Evolutionary conservation across 805 yeast genomes (phyloP).

Genomic region (Candida patagonica): DNA sequence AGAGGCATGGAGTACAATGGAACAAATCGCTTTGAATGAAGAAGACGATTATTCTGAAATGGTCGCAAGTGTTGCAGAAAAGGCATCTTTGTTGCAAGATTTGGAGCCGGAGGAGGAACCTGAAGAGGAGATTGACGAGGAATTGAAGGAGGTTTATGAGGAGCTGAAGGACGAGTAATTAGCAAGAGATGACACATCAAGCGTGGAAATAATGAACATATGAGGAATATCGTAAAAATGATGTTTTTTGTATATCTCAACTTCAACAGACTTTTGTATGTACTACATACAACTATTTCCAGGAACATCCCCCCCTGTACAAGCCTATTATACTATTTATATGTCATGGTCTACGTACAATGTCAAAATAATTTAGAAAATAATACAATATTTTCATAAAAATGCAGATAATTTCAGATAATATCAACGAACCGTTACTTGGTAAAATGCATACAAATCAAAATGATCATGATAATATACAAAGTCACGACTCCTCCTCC

Average conservation of each 20-base stretch:
- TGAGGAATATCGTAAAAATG: too few species aligned
- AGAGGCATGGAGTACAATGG: conserved; percentile 32
- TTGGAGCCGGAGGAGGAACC: conserved; percentile 32
- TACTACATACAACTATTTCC: too few species aligned
- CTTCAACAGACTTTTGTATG: too few species aligned
- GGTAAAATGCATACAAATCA: background rate
- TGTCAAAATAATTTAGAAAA: too few species aligned
- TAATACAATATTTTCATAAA: too few species aligned
- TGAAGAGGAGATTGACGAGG: conserved; percentile 22
- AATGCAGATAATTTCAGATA: too few species aligned
- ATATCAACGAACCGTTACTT: too few species aligned
- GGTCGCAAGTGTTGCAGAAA: conserved; percentile 39
- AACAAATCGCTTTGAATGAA: conserved; percentile 32
- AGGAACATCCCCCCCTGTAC: too few species aligned
- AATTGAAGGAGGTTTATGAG: conserved; percentile 11
- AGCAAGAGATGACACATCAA: background rate
- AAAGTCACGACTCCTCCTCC: too few species aligned
- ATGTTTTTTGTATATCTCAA: too few species aligned
- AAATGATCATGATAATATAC: background rate
- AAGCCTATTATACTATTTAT: too few species aligned
- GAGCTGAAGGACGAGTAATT: conserved; percentile 7
- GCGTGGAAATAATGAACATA: background rate
- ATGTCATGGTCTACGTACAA: too few species aligned
- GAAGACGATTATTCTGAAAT: conserved; percentile 53
- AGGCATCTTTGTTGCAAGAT: conserved; percentile 51